phyloP scores from a whole-genome alignment of 1,139 yeast species.

The Sugiyamaella sp. region DNA sequence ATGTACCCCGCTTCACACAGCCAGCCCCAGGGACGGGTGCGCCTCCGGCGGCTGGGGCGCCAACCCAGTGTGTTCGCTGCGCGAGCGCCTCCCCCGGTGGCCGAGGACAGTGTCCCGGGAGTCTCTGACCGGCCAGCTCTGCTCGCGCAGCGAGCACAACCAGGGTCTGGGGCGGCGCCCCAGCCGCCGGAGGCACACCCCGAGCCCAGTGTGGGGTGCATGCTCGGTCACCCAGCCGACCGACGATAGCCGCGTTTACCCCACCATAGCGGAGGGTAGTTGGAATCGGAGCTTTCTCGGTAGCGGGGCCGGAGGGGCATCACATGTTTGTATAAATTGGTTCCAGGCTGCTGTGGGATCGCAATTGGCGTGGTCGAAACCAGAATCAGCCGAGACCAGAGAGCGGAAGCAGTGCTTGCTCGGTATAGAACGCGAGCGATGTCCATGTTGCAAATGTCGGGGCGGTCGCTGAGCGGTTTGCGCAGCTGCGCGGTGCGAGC shows the following conservation, averaged over 20 bases:
- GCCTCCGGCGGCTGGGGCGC: no score
- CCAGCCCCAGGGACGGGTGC: no score
- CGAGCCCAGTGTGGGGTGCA: no score
- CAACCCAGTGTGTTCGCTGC: no score
- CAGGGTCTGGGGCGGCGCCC: no score
- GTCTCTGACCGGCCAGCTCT: no score
- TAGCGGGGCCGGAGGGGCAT: background rate
- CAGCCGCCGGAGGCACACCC: no score
- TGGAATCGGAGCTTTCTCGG: conserved; percentile 13
- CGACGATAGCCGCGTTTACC: conserved; percentile 15
- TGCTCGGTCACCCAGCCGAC: conserved; percentile 1
- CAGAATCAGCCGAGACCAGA: background rate
- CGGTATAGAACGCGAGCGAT: background rate
- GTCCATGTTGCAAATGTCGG: conserved; percentile 4
- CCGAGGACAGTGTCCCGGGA: no score
- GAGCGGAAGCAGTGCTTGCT: background rate
- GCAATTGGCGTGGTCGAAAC: background rate
- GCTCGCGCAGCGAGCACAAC: no score
- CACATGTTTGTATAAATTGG: conserved; percentile 6
- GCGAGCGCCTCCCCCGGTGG: no score
- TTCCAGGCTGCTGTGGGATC: background rate
- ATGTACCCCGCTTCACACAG: background rate
- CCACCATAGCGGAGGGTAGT: conserved; percentile 2
- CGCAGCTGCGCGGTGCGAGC: background rate
- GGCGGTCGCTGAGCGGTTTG: background rate